Conservation (phyloP, 2,329 filamentous ascomycete genomes). For the Pochonia chlamydosporia region DNA sequence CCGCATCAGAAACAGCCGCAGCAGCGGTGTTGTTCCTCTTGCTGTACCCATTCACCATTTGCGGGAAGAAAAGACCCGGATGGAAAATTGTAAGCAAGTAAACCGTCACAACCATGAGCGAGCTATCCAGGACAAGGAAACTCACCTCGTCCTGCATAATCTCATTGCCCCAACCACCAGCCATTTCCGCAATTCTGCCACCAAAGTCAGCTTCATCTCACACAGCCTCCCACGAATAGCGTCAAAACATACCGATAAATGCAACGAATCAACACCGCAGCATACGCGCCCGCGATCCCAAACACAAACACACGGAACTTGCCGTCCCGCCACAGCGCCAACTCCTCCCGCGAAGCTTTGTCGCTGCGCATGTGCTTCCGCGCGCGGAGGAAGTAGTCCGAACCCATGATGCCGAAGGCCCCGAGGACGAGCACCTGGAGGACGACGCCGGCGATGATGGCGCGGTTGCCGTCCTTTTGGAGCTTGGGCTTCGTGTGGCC, state of each 20-base stretch:
- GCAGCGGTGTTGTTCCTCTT: constrained; percentile 15
- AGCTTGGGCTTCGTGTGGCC: constrained; percentile 31
- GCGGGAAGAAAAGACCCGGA: constrained; percentile 49
- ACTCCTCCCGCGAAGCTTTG: constrained; percentile 22
- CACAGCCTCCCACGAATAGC: background rate
- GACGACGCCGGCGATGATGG: constrained; percentile 48
- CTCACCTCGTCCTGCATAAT: constrained; percentile 58
- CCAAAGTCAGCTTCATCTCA: constrained; percentile 9
- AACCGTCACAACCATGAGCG: constrained; percentile 44
- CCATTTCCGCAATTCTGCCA: constrained; percentile 55
- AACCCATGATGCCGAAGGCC: constrained; percentile 36
- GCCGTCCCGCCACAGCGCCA: constrained; percentile 35
- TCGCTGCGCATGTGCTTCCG: constrained; percentile 28
- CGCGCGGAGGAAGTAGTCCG: constrained; percentile 41
- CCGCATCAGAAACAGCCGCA: background rate
- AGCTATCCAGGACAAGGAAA: constrained; percentile 52
- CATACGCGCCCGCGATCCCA: constrained; percentile 39
- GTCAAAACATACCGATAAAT: constrained; percentile 43
- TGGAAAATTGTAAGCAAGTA: constrained; percentile 46
- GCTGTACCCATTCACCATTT: constrained; percentile 36
- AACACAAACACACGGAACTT: constrained; percentile 38
- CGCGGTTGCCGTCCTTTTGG: constrained; percentile 39
- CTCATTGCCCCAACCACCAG: constrained; percentile 55
- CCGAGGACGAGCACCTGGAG: constrained; percentile 47
- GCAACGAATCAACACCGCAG: constrained; percentile 42